A percentile compares a stretch with the other conserved stretches of the same genome.
phyloP scores from a whole-genome alignment of 441 rosid species.

The Syzygium malaccense region DNA sequence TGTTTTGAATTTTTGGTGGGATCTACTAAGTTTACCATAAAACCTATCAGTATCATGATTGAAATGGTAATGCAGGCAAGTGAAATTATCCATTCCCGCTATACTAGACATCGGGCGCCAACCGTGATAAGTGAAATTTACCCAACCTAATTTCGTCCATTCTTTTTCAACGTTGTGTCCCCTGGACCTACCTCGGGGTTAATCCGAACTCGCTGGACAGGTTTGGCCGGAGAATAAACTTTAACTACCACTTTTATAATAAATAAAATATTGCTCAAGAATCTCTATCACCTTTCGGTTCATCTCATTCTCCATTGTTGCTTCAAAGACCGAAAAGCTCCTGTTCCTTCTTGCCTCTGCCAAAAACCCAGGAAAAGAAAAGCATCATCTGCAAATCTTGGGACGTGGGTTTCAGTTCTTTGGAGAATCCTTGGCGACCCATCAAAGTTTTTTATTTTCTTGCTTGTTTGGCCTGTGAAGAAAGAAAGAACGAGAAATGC shows the following conservation, averaged over 20 bases:
- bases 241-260: no score
- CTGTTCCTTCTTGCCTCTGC: neutral
- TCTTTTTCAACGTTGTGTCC: neutral
- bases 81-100: neutral
- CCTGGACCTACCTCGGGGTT: neutral
- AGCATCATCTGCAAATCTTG: neutral
- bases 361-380: accelerated
- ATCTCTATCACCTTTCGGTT: neutral
- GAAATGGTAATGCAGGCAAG: neutral
- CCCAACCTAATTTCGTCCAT: neutral
- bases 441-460: neutral
- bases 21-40: neutral
- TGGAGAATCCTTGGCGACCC: neutral
- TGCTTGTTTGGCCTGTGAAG: neutral
- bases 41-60: neutral
- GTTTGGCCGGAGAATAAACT: no score
- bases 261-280: neutral
- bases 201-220: neutral
- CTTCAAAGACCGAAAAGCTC: neutral
- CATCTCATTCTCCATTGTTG: neutral
- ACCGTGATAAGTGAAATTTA: neutral
- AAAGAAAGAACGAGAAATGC: neutral
- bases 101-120: no score
- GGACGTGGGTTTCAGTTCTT: neutral
- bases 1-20: neutral